Percentiles rank a stretch among this genome's conserved stretches.
Conservation (phyloP, 1,284 basidiomycete species). For the Pseudozyma pruni region DNA sequence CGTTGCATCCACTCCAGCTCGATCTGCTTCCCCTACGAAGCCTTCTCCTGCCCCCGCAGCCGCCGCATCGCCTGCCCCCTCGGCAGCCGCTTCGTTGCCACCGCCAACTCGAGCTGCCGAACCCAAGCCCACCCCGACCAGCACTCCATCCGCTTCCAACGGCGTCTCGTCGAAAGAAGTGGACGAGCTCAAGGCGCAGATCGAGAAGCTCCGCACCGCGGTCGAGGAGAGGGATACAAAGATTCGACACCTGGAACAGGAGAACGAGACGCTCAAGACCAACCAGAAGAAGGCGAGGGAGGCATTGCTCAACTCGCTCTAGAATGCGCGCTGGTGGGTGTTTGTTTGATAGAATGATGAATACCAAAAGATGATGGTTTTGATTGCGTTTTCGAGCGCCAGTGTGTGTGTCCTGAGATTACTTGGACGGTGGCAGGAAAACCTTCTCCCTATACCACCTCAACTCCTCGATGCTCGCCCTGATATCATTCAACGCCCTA, state of each 20-base stretch:
- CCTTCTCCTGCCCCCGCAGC: constrained; percentile 7
- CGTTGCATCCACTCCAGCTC: constrained; percentile 12
- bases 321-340: not conserved
- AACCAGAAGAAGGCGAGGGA: constrained; percentile 49
- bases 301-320: constrained; percentile 33
- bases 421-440: constrained; percentile 51
- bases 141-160: constrained; percentile 3
- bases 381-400: too few species aligned
- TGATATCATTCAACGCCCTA: constrained; percentile 82
- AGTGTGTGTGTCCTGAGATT: not conserved
- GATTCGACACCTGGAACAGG: constrained; percentile 61
- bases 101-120: constrained; percentile 1
- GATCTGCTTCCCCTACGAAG: constrained; percentile 24
- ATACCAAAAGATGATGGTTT: too few species aligned
- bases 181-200: constrained; percentile 21
- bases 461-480: constrained; percentile 75
- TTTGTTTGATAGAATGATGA: too few species aligned
- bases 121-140: constrained; percentile 1
- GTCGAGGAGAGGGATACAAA: constrained; percentile 53
- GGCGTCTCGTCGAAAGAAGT: constrained; percentile 10
- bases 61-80: constrained; percentile 1
- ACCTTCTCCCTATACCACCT: constrained; percentile 69
- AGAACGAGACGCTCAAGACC: constrained; percentile 56
- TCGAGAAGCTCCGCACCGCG: constrained; percentile 47
- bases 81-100: constrained; percentile 6